phyloP scores from a whole-genome alignment of 257 asterid genomes.

The Dorcoceras hygrometricum region DNA sequence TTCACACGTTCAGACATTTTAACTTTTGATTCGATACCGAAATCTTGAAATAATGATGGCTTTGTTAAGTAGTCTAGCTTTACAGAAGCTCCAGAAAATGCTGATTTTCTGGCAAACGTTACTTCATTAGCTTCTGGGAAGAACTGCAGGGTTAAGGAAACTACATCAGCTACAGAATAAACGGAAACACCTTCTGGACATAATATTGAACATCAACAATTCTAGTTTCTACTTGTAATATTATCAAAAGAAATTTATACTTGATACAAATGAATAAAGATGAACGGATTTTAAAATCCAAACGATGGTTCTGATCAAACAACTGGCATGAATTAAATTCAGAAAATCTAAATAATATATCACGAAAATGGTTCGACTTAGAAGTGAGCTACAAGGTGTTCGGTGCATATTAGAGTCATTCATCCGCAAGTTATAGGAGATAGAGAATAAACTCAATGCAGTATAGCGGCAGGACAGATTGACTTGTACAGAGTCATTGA shows the following conservation, averaged over 20 bases:
- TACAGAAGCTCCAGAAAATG: slow-evolving; percentile 67
- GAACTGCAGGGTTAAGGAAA: slow-evolving; percentile 47
- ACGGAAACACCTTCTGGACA: slow-evolving; percentile 7
- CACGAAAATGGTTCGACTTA: too few species aligned
- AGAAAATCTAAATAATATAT: too few species aligned
- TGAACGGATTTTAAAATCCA: not conserved
- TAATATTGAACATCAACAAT: not conserved
- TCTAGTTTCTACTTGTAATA: not conserved
- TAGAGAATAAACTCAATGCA: not conserved
- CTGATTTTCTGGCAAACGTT: slow-evolving; percentile 67
- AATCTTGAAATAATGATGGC: slow-evolving; percentile 88
- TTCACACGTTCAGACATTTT: slow-evolving; percentile 81
- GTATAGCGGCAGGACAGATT: not conserved
- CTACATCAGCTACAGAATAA: too few species aligned
- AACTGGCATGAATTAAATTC: not conserved
- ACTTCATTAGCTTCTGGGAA: slow-evolving; percentile 97
- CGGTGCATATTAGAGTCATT: not conserved
- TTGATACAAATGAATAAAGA: not conserved
- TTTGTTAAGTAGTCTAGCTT: slow-evolving; percentile 85
- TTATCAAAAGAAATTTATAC: too few species aligned
- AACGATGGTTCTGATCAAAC: not conserved
- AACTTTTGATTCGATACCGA: slow-evolving; percentile 67
- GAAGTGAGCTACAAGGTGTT: too few species aligned
- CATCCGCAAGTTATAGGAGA: not conserved
- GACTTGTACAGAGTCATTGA: not conserved